A percentile compares a stretch with the other conserved stretches of the same genome.
Evolutionary conservation across 148 eudicot genomes (phyloP).

Genomic region (Cornus suecica): DNA sequence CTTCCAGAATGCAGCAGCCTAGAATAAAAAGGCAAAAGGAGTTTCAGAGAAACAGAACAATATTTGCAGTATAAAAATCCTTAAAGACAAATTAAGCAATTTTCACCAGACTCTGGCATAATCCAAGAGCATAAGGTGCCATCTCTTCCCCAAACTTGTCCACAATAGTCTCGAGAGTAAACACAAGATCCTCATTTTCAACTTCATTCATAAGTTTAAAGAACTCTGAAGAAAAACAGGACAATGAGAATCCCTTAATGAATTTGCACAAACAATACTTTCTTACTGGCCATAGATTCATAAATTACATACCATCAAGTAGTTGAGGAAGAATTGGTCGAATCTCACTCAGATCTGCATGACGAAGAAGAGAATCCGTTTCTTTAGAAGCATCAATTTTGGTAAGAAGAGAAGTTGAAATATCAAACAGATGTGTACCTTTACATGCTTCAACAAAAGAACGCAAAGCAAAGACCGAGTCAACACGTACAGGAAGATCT

Average conservation of each 20-base stretch:
- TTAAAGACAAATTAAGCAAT: conserved; percentile 7
- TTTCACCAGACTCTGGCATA: conserved; percentile 94
- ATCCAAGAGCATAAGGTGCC: conserved; percentile 98
- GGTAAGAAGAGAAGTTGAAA: conserved; percentile 1
- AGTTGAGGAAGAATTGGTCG: conserved; percentile 96
- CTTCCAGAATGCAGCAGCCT: conserved; percentile 99
- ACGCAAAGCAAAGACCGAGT: conserved; percentile 94
- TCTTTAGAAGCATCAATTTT: neutral
- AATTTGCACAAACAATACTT: neutral
- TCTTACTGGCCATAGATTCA: neutral
- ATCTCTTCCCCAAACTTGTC: conserved; percentile 99
- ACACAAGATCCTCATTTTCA: conserved; percentile 98
- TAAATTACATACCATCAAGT: conserved; percentile 68
- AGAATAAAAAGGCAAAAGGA: conserved; percentile 9
- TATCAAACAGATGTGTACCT: conserved; percentile 35
- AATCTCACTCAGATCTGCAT: conserved; percentile 81
- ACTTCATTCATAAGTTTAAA: conserved; percentile 99
- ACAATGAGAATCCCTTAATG: conserved; percentile 2
- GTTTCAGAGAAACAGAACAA: conserved; percentile 6
- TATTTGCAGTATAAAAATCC: neutral
- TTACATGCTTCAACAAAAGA: conserved; percentile 99
- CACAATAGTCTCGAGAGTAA: conserved; percentile 98
- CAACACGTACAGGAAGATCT: conserved; percentile 98
- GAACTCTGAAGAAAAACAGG: conserved; percentile 51
- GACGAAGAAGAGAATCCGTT: conserved; percentile 1